phyloP scores from a whole-genome alignment of 2,329 filamentous ascomycete species.

The Ophiostoma pallidulum region DNA sequence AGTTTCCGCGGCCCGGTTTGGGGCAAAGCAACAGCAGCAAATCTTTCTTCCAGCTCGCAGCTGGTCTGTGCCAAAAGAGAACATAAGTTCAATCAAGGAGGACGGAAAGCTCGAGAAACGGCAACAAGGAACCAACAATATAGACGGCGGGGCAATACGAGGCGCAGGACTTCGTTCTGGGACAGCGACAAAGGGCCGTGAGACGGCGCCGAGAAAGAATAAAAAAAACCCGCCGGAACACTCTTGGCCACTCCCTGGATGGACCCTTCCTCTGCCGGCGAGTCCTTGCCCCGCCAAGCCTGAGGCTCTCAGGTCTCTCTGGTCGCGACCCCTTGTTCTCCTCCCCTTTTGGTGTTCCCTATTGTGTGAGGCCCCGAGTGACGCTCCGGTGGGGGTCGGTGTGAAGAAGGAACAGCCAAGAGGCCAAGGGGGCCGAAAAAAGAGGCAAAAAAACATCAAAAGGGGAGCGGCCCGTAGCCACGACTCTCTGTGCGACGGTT shows the following conservation, averaged over 20 bases:
- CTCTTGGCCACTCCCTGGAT: conserved; percentile 5
- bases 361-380: no score
- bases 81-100: not conserved
- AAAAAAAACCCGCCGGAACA: no score
- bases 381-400: not conserved
- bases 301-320: not conserved
- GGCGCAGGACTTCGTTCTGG: no score
- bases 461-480: not conserved
- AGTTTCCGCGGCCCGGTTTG: no score
- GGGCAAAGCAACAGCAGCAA: no score
- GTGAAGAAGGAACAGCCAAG: not conserved
- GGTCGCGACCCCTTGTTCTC: no score
- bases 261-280: not conserved
- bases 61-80: not conserved
- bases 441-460: not conserved
- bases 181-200: not conserved
- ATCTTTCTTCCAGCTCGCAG: no score
- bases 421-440: not conserved
- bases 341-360: no score
- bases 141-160: not conserved
- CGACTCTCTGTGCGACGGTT: not conserved
- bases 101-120: not conserved
- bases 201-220: conserved; percentile 3
- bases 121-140: no score
- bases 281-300: conserved; percentile 4